These are phyloP conservation scores for Hyaloscypha hepaticicola DNA, from an alignment of 495 filamentous ascomycete species.

Conservation along the genomic window DNA sequence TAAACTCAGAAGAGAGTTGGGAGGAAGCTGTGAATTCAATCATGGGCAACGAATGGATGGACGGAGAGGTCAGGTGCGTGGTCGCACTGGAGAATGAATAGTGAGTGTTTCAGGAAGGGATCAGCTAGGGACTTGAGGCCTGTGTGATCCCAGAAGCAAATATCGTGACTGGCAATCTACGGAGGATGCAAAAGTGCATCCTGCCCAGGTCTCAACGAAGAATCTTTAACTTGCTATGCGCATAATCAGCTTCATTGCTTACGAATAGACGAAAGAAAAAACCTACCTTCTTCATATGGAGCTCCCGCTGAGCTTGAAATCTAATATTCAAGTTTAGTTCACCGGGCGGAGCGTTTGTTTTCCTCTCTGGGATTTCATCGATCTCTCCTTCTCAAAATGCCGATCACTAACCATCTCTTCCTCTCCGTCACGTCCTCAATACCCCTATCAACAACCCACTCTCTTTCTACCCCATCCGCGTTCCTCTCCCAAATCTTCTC, in stretches of 20 bases:
- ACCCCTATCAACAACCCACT: conserved; percentile 63
- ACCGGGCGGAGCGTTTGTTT: neutral
- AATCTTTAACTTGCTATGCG: neutral
- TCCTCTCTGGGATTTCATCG: conserved; percentile 1
- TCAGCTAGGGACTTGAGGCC: neutral
- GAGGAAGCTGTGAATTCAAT: conserved; percentile 43
- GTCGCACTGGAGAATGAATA: conserved; percentile 33
- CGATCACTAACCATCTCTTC: conserved; percentile 78
- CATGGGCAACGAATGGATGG: conserved; percentile 53
- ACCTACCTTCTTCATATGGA: neutral
- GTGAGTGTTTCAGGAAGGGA: neutral
- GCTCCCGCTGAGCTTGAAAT: neutral
- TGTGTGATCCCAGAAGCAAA: neutral
- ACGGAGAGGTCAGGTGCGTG: conserved; percentile 47
- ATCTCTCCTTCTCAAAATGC: conserved; percentile 49
- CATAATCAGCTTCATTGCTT: neutral
- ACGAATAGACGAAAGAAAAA: neutral
- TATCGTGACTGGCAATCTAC: neutral
- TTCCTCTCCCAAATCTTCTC: conserved; percentile 76
- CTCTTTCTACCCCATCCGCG: conserved; percentile 61
- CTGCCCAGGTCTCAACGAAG: neutral
- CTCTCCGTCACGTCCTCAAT: conserved; percentile 63
- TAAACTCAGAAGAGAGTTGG: conserved; percentile 48
- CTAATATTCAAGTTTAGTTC: neutral
- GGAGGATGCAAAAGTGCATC: neutral